Percentiles rank a stretch among this genome's conserved stretches.
These are phyloP conservation scores for Epicoccum sorghinum DNA, from an alignment of 2,329 filamentous ascomycete species.

Conservation along the genomic window DNA sequence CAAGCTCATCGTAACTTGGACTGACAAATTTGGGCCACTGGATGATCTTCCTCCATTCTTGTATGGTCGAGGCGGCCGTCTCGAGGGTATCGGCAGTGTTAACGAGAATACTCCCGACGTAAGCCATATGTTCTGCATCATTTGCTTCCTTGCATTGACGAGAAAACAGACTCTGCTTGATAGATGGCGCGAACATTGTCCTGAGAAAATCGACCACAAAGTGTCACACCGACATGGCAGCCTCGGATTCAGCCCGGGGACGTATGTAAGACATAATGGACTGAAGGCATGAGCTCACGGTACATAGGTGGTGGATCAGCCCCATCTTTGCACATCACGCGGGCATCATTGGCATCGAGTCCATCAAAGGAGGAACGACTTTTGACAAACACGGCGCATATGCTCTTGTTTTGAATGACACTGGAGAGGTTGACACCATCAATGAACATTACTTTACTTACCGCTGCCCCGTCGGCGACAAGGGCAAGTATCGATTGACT, in stretches of 20 bases:
- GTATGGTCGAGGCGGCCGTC: slow-evolving; percentile 51
- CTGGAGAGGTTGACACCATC: slow-evolving; percentile 46
- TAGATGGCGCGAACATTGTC: slow-evolving; percentile 40
- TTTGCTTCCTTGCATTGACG: background rate
- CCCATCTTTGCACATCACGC: slow-evolving; percentile 54
- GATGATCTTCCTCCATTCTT: slow-evolving; percentile 48
- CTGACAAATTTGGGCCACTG: slow-evolving; percentile 46
- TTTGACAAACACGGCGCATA: slow-evolving; percentile 52
- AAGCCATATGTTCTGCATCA: slow-evolving; percentile 8
- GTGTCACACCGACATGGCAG: slow-evolving; percentile 47
- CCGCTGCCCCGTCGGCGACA: slow-evolving; percentile 47
- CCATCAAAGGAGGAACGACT: slow-evolving; percentile 51
- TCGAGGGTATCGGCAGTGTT: slow-evolving; percentile 50
- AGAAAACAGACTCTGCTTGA: slow-evolving; percentile 38
- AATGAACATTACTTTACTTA: slow-evolving; percentile 50
- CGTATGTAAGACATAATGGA: slow-evolving; percentile 40
- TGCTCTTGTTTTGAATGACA: slow-evolving; percentile 51
- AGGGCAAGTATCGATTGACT: slow-evolving; percentile 53
- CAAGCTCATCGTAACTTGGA: slow-evolving; percentile 49
- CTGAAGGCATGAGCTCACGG: background rate
- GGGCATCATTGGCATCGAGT: slow-evolving; percentile 54
- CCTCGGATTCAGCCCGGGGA: slow-evolving; percentile 55
- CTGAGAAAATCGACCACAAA: slow-evolving; percentile 35
- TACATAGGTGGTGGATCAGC: slow-evolving; percentile 58
- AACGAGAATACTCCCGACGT: slow-evolving; percentile 49